Conservation (phyloP, 1,139 yeast genomes). For the Geotrichum candidum region DNA sequence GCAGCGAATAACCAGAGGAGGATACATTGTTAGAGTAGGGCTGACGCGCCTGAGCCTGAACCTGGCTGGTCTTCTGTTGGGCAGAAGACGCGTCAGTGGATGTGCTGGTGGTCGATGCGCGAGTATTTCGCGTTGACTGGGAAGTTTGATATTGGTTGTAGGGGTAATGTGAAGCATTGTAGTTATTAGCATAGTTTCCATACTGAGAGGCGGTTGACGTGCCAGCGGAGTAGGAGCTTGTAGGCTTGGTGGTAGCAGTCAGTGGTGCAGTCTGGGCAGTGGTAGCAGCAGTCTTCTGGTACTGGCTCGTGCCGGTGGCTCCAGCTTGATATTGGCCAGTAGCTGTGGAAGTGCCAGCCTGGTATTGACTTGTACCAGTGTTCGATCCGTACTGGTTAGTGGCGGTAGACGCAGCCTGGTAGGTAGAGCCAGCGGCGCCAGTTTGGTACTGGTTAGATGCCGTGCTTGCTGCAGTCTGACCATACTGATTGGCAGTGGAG, state of each 20-base stretch:
- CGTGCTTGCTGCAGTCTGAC: not conserved
- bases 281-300: not conserved
- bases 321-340: not conserved
- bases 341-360: not conserved
- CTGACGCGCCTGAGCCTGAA: constrained; percentile 8
- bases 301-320: not conserved
- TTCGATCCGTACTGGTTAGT: not conserved
- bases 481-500: not conserved
- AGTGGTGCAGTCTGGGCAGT: not conserved
- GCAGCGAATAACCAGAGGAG: constrained; percentile 3
- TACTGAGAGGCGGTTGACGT: constrained; percentile 1
- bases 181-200: not conserved
- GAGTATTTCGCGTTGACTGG: not conserved
- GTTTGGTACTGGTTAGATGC: not conserved
- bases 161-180: not conserved
- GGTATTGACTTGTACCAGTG: not conserved
- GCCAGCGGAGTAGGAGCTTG: not conserved
- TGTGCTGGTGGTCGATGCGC: not conserved
- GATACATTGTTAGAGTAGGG: constrained; percentile 7
- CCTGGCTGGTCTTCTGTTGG: not conserved
- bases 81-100: not conserved
- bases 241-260: not conserved
- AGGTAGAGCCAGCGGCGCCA: not conserved
- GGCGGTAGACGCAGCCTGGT: not conserved
- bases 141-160: constrained; percentile 2